Evolutionary conservation across 768 basidiomycete genomes (phyloP).

Genomic region (Lactarius hatsudake): DNA sequence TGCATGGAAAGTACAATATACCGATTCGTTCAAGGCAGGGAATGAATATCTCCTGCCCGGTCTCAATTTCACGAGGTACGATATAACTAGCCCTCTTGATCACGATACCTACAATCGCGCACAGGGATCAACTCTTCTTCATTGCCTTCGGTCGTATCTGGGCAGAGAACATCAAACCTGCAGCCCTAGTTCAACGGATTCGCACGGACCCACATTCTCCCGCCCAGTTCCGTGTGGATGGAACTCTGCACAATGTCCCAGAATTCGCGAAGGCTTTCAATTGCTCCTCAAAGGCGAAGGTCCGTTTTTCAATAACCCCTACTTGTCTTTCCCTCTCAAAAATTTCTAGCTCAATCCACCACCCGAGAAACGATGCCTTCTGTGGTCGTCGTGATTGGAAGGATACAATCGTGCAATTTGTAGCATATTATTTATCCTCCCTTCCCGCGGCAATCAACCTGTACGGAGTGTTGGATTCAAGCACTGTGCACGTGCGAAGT

Average conservation of each 20-base stretch:
- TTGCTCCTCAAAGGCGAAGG: conserved; percentile 74
- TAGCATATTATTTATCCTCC: conserved; percentile 9
- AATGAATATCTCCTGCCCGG: conserved; percentile 81
- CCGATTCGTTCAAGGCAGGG: conserved; percentile 53
- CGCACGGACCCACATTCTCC: conserved; percentile 91
- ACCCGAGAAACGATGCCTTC: conserved; percentile 67
- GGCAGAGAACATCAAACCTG: conserved; percentile 78
- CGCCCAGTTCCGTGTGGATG: conserved; percentile 72
- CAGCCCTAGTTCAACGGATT: conserved; percentile 74
- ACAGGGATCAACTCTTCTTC: conserved; percentile 91
- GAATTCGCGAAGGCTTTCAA: conserved; percentile 88
- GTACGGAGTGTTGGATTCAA: background rate
- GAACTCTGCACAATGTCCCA: conserved; percentile 82
- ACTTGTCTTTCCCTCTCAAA: conserved; percentile 6
- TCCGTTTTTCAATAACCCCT: conserved; percentile 35
- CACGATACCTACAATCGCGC: conserved; percentile 1
- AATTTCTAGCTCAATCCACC: conserved; percentile 74
- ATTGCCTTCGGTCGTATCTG: conserved; percentile 87
- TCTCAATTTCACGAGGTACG: conserved; percentile 66
- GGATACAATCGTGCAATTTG: background rate
- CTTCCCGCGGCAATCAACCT: background rate
- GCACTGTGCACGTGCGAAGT: background rate
- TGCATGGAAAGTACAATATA: conserved; percentile 84
- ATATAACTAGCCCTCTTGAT: background rate
- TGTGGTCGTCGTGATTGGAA: conserved; percentile 49